Conservation (phyloP, 371 early-diverging fungal species). For the Nosema muscidifuracis region DNA sequence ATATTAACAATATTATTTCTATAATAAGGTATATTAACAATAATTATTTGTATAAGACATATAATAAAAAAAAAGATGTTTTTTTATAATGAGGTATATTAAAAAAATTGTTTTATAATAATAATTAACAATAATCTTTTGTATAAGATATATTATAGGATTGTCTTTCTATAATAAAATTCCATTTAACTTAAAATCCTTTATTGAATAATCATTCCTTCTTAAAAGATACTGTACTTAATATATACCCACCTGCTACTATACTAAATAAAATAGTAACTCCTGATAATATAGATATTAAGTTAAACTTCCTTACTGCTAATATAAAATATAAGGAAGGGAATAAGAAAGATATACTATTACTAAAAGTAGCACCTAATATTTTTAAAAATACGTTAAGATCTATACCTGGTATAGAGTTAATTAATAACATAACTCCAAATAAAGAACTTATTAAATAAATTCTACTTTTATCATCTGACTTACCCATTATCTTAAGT, state of each 20-base stretch:
- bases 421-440: neutral
- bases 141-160: too few species aligned
- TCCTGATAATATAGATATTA: neutral
- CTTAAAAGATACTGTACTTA: too few species aligned
- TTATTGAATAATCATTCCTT: too few species aligned
- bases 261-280: slow-evolving; percentile 3
- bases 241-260: neutral
- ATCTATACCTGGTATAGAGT: neutral
- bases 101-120: too few species aligned
- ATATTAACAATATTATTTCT: neutral
- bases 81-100: too few species aligned
- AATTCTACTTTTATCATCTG: neutral
- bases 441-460: neutral
- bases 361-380: slow-evolving; percentile 1
- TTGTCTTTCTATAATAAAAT: too few species aligned
- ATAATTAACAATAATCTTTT: too few species aligned
- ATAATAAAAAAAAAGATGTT: neutral
- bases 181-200: too few species aligned
- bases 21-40: neutral
- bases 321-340: slow-evolving; percentile 25
- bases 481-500: neutral
- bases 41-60: neutral
- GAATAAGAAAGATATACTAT: slow-evolving; percentile 11
- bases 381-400: slow-evolving; percentile 11
- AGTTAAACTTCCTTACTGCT: neutral